Base-by-base conservation (phyloP, 2,329 filamentous ascomycete species). In the Incumbomyces lentus region DNA sequence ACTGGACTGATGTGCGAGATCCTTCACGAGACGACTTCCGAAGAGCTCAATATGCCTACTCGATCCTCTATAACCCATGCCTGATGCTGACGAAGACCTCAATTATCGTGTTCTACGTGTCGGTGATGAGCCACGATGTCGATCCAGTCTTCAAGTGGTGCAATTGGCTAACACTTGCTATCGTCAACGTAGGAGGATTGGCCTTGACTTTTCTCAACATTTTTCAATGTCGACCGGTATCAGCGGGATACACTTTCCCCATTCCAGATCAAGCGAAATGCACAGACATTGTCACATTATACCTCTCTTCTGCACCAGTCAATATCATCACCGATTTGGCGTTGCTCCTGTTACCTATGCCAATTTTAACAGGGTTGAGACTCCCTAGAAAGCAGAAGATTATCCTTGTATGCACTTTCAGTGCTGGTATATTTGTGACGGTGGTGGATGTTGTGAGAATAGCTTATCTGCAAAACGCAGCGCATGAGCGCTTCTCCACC, bases 271-370 rank as follows among this genome's bases (percentile, higher is more conserved):
- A 62, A 18, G 72, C 74, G 14, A 64, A 64, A 30, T 84, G 81
- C 58, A 76, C 72, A 40, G 73, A 82, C 57, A 76, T 80, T 33
- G 68, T 81, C 46, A 79, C 76, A 1, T 68, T 84, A 31, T 81
- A 82, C 55, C 75, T 82, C 8, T 77, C 78, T 5, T 90, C 88
- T 4, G 84, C 89, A 0, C 89, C 90, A 0, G 78, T 95, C 60
- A 95, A 95, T 66, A 86, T 95, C 56, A 82, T 93, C 51, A 94
- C 88, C 16, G 89, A 95, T 59, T 71, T 95, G 46, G 85, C 86
- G 36, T 87, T 95, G 42, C 71, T 96, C 26, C 82, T 92, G 36
- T 69, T 95, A 10, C 89, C 90, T 0, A 86, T 95, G 58, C 89
- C 89, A 1, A 84, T 95, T 8, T 69, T 95, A 16, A 93, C 88